Evolutionary conservation across 345 rosid genomes (phyloP).

Genomic region (Hevea brasiliensis): DNA sequence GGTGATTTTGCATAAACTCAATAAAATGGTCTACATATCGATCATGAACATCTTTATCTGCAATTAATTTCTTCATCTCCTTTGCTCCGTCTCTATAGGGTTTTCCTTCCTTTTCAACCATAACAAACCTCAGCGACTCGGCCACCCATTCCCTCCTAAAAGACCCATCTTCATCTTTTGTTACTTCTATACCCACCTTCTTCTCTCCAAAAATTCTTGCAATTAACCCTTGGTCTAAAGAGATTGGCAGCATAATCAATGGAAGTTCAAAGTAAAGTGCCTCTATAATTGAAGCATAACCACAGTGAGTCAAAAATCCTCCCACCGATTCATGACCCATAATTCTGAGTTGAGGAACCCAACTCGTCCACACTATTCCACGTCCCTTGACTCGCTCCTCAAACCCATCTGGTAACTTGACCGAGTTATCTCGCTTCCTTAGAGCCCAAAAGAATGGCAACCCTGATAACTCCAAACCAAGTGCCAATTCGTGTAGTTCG

Average conservation of each 20-base stretch:
- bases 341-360: background rate
- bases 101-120: no score
- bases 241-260: background rate
- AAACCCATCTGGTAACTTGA: slow-evolving; percentile 34
- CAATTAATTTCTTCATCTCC: no score
- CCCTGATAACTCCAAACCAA: slow-evolving; percentile 13
- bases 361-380: background rate
- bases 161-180: no score
- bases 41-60: no score
- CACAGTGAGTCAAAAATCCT: background rate
- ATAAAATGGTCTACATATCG: no score
- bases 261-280: background rate
- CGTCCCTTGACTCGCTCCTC: background rate
- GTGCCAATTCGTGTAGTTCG: slow-evolving; percentile 1
- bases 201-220: background rate
- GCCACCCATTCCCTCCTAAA: no score
- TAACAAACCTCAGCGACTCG: no score
- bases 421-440: background rate
- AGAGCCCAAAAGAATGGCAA: slow-evolving; percentile 11
- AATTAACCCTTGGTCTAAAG: background rate
- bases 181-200: no score
- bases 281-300: background rate
- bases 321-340: background rate
- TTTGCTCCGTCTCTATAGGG: no score
- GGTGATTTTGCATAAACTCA: no score